Evolutionary conservation across 331 rosid genomes (phyloP), one percentile per base, ranked within the genome.

Genomic region (Saraca asoca): DNA sequence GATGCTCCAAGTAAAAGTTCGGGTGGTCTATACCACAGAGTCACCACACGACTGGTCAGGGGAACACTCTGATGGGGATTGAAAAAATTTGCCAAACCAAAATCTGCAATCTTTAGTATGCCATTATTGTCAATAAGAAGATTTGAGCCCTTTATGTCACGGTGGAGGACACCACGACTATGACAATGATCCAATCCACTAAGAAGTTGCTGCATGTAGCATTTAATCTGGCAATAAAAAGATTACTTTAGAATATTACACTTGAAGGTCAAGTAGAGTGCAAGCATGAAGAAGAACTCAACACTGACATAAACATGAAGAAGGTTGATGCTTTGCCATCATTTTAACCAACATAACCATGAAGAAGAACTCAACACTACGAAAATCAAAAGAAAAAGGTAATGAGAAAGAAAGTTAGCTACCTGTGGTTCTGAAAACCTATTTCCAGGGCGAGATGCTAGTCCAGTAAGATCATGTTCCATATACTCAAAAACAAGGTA

Each of bases 401-500:
- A 70, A 24, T 24, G 31, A 24, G 31, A 24, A 24, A 24, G 31
- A 24, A 24, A 24, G 1, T 24, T 24, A 24, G 31, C 19, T 85
- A 93, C 98, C 95, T 89, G 98, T 20, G 98, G 90, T 78, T 93
- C 96, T 12, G 94, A 75, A 78, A 93, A 84, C 60, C 85, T 87
- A 29, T 83, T 68, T 72, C 69, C 80, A n/a, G 93, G 95, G 51
- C 59, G 62, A n/a, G 96, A 72, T 63, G 81, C 82, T 51, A 93
- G 96, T 42, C 98, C 98, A 0, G 98, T 93, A 62, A 93, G 96
- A 84, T 93, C 98, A 51, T 93, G 98, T 54, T 93, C 91, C 98
- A 89, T 93, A 20, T 93, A 93, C 78, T 89, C 95, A 75, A 93
- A 85, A 70, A 93, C 76, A 74, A 93, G 95, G 80, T 93, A 93